phyloP scores from a whole-genome alignment of 1,139 yeast genomes.

The Kodamaea sp. region DNA sequence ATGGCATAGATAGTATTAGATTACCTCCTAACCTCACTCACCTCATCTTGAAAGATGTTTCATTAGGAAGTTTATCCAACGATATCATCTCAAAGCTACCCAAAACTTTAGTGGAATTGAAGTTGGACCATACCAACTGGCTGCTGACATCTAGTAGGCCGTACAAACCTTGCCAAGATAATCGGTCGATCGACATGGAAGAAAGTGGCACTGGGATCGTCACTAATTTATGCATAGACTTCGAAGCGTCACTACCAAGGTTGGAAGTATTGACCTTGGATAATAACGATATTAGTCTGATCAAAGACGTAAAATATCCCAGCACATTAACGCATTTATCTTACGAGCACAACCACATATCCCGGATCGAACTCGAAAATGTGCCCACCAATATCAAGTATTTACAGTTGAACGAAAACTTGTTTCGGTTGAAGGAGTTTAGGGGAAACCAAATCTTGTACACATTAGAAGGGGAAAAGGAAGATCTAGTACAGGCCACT shows the following conservation, averaged over 20 bases:
- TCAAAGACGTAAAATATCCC: conserved; percentile 9
- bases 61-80: conserved; percentile 8
- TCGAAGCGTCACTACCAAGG: conserved; percentile 1
- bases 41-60: conserved; percentile 12
- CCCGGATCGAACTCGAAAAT: conserved; percentile 8
- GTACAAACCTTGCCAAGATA: neutral
- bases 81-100: conserved; percentile 11
- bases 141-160: too few species aligned
- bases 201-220: neutral
- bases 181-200: neutral
- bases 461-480: conserved; percentile 3
- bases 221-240: conserved; percentile 3
- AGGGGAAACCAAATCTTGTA: conserved; percentile 5
- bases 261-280: conserved; percentile 9
- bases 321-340: conserved; percentile 5
- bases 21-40: conserved; percentile 12
- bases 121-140: conserved; percentile 10
- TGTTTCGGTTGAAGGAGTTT: conserved; percentile 5
- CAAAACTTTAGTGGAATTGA: conserved; percentile 7
- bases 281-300: conserved; percentile 8
- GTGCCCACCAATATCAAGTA: conserved; percentile 12
- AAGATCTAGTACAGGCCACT: conserved; percentile 2
- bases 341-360: conserved; percentile 10
- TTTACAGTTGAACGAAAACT: conserved; percentile 11
- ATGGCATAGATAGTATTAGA: conserved; percentile 8